Conservation (phyloP, 1,284 basidiomycete genomes). For the Boletus nobilissimus region DNA sequence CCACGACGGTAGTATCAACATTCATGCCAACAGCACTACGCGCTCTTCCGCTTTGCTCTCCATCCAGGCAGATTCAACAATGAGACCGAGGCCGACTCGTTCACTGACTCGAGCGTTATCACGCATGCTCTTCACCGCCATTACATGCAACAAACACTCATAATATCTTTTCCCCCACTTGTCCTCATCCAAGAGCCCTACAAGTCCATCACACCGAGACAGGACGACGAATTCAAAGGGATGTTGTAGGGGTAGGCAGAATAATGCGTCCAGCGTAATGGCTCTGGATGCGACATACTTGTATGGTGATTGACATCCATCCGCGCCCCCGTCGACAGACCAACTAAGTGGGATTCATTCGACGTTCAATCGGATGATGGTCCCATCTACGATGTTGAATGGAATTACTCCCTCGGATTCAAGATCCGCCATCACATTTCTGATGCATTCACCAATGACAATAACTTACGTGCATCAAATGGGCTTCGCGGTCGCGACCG, state of each 20-base stretch:
- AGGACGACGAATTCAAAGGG: constrained; percentile 36
- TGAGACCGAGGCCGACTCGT: constrained; percentile 29
- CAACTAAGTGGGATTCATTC: constrained; percentile 22
- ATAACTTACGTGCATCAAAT: too few relatives aligned
- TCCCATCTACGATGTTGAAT: constrained; percentile 16
- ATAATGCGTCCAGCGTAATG: constrained; percentile 33
- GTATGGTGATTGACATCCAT: background rate
- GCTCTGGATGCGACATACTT: constrained; percentile 13
- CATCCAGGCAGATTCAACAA: constrained; percentile 32
- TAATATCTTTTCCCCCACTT: constrained; percentile 25
- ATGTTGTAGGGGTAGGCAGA: constrained; percentile 27
- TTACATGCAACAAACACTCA: constrained; percentile 38
- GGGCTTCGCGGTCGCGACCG: too few relatives aligned
- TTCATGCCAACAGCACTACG: constrained; percentile 27
- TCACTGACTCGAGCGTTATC: constrained; percentile 21
- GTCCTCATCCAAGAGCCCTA: constrained; percentile 29
- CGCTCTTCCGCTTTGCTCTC: constrained; percentile 13
- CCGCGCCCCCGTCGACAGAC: constrained; percentile 6
- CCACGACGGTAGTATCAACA: background rate
- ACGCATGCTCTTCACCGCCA: constrained; percentile 28
- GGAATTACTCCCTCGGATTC: constrained; percentile 34
- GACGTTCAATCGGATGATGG: constrained; percentile 25
- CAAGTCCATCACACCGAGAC: constrained; percentile 23
- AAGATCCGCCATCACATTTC: constrained; percentile 20
- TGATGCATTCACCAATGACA: background rate